Conservation (phyloP, 257 asterid species). For the Solanum tacnaense region DNA sequence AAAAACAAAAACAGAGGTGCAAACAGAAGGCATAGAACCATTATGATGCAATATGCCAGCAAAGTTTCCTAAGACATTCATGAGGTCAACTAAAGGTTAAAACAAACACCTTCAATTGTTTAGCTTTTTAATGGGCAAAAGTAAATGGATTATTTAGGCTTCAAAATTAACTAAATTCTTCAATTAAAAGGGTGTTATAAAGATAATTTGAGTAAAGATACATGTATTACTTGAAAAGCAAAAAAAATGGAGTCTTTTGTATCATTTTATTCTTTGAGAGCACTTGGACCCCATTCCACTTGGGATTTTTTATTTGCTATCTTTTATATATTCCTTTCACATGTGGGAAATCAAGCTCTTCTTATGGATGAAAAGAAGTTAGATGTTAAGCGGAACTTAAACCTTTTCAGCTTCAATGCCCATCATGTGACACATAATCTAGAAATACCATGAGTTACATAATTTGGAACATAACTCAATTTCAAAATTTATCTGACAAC, state of each 20-base stretch:
- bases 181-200: neutral
- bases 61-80: neutral
- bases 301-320: neutral
- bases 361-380: neutral
- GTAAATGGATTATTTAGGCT: neutral
- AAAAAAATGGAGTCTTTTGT: neutral
- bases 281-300: neutral
- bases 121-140: neutral
- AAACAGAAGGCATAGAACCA: neutral
- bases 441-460: neutral
- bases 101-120: neutral
- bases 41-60: neutral
- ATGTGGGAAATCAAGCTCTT: neutral
- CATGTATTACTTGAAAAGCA: neutral
- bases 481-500: neutral
- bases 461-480: neutral
- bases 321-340: neutral
- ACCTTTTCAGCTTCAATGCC: neutral
- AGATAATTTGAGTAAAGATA: neutral
- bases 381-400: neutral
- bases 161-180: neutral
- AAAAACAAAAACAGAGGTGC: neutral
- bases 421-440: neutral
- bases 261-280: neutral
- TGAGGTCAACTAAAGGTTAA: neutral